Conservation (phyloP, 352 stramenopile genomes). For the Nothophytophthora sp. region DNA sequence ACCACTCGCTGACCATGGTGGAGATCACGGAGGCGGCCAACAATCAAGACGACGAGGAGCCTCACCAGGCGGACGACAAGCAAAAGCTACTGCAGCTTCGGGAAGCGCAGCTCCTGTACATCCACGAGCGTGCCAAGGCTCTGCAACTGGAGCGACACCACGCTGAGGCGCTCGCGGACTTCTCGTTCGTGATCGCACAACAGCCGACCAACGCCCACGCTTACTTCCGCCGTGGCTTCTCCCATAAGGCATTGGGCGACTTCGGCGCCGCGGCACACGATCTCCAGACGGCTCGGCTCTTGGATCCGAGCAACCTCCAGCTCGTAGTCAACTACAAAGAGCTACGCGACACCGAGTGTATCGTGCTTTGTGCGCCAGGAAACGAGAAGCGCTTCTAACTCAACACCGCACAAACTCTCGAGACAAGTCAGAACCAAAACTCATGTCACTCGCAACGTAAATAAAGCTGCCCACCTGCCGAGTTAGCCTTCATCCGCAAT, state of each 20-base stretch:
- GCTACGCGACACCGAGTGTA: slow-evolving; percentile 66
- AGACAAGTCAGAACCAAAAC: too few species aligned
- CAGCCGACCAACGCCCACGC: slow-evolving; percentile 84
- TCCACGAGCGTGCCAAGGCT: slow-evolving; percentile 80
- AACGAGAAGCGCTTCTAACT: slow-evolving; percentile 49
- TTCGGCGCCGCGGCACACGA: slow-evolving; percentile 59
- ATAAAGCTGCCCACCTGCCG: too few species aligned
- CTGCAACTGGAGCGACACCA: slow-evolving; percentile 75
- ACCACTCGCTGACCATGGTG: slow-evolving; percentile 17
- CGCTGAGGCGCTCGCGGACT: slow-evolving; percentile 73
- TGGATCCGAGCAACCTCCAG: slow-evolving; percentile 67
- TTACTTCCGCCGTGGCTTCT: slow-evolving; percentile 82
- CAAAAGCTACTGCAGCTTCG: slow-evolving; percentile 25
- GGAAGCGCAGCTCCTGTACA: slow-evolving; percentile 35
- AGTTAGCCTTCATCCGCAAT: too few species aligned
- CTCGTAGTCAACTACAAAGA: slow-evolving; percentile 85
- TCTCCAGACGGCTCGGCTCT: slow-evolving; percentile 66
- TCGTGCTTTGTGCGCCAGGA: slow-evolving; percentile 67
- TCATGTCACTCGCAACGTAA: too few species aligned
- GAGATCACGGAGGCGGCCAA: slow-evolving; percentile 8
- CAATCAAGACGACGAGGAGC: slow-evolving; percentile 21
- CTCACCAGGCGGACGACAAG: slow-evolving; percentile 9
- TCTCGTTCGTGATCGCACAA: slow-evolving; percentile 62
- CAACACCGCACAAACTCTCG: too few species aligned
- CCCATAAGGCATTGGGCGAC: slow-evolving; percentile 60